Percentiles rank a stretch among this genome's conserved stretches.
Evolutionary conservation across 2,329 filamentous ascomycete genomes (phyloP).

Genomic region (Atkinsonella texensis): DNA sequence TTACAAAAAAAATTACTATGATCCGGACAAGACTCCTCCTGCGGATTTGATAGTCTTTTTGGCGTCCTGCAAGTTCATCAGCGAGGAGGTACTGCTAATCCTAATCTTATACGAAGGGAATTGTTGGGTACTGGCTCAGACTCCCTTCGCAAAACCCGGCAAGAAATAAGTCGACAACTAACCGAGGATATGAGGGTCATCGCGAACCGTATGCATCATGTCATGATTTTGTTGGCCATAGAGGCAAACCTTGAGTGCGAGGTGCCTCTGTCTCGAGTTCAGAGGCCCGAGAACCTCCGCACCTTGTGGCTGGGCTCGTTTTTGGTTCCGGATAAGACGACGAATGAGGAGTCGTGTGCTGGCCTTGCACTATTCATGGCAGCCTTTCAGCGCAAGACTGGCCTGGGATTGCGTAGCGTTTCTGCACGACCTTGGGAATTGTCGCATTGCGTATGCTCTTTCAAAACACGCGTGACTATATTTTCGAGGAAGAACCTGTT

Average conservation of each 20-base stretch:
- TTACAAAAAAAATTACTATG: background rate
- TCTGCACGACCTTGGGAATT: background rate
- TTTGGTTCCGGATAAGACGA: too few species aligned
- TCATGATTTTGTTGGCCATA: too few species aligned
- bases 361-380: too few species aligned
- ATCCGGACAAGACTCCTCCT: background rate
- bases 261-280: too few species aligned
- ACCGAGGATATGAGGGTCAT: too few species aligned
- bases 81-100: background rate
- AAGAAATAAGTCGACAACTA: too few species aligned
- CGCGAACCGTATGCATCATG: too few species aligned
- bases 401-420: background rate
- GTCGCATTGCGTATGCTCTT: background rate
- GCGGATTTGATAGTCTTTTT: background rate
- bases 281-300: too few species aligned
- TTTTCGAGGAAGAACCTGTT: background rate
- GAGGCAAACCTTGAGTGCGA: too few species aligned
- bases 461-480: background rate
- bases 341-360: too few species aligned
- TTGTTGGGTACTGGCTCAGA: background rate
- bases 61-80: background rate
- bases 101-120: background rate
- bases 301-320: too few species aligned
- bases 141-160: too few species aligned
- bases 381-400: background rate